These are phyloP conservation scores for Setaria italica DNA, from an alignment of 202 grass and related monocot genomes.

Conservation along the genomic window DNA sequence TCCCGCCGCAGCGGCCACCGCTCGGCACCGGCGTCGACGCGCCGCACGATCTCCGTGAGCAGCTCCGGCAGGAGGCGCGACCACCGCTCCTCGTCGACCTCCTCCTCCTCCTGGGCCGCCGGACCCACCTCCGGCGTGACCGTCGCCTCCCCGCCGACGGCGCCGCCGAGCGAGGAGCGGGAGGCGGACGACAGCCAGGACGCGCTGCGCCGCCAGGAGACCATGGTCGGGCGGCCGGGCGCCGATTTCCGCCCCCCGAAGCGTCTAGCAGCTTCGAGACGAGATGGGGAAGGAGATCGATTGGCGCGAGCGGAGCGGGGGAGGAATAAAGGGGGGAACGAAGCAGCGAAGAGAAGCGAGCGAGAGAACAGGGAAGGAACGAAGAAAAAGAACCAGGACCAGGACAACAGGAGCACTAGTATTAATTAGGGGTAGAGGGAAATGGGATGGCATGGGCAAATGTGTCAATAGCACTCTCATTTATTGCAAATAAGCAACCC, in stretches of 20 bases:
- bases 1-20: conserved; percentile 82
- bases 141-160: conserved; percentile 55
- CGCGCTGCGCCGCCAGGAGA: conserved; percentile 57
- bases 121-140: conserved; percentile 52
- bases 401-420: no score
- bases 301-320: neutral
- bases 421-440: no score
- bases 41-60: conserved; percentile 73
- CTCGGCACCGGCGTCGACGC: conserved; percentile 76
- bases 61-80: conserved; percentile 83
- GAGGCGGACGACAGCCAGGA: conserved; percentile 57
- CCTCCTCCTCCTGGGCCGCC: neutral
- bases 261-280: conserved; percentile 41
- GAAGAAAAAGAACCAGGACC: neutral
- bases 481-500: no score
- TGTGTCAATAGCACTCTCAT: no score
- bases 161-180: conserved; percentile 37
- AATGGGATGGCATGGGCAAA: no score
- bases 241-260: conserved; percentile 6
- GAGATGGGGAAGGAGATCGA: conserved; percentile 9
- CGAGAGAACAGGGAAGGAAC: neutral
- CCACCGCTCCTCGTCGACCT: conserved; percentile 75
- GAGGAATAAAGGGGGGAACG: conserved; percentile 4
- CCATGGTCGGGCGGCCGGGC: conserved; percentile 4
- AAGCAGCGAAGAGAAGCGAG: neutral